These are phyloP conservation scores for Daldinia childiae DNA, from an alignment of 495 filamentous ascomycete genomes.

Conservation along the genomic window DNA sequence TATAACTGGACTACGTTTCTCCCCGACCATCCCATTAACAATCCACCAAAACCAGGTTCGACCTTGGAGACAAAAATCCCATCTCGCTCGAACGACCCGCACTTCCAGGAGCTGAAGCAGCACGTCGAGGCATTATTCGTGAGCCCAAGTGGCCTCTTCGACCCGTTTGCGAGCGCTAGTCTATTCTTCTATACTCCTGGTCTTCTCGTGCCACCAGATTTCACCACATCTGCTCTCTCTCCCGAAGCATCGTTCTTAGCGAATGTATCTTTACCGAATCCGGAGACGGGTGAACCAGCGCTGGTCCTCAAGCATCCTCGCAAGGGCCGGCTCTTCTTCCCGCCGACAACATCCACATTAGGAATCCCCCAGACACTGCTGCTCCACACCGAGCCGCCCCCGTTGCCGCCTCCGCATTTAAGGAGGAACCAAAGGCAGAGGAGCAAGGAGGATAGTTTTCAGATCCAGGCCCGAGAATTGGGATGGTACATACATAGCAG, in stretches of 20 bases:
- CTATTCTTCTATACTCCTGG: constrained; percentile 63
- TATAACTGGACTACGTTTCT: constrained; percentile 65
- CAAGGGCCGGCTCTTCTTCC: constrained; percentile 48
- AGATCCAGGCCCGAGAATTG: constrained; percentile 49
- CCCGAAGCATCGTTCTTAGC: background rate
- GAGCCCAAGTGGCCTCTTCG: constrained; percentile 55
- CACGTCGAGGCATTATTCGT: constrained; percentile 51
- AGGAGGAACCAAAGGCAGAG: constrained; percentile 13
- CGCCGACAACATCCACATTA: constrained; percentile 48
- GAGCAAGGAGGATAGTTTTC: constrained; percentile 42
- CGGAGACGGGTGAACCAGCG: background rate
- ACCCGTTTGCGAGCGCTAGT: constrained; percentile 62
- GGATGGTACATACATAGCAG: constrained; percentile 51
- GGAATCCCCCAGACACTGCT: constrained; percentile 52
- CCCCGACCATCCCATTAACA: constrained; percentile 54
- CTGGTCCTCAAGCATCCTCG: constrained; percentile 1
- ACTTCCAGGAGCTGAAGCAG: constrained; percentile 41
- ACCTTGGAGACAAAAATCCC: constrained; percentile 18
- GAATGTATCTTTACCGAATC: too few relatives aligned
- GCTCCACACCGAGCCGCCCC: constrained; percentile 43
- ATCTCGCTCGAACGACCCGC: constrained; percentile 16
- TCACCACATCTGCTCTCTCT: constrained; percentile 36
- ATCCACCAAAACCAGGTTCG: constrained; percentile 5
- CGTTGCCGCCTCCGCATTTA: background rate
- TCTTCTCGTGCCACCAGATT: constrained; percentile 51